These are phyloP conservation scores for Arbutus unedo DNA, from an alignment of 148 eudicot species.

Conservation along the genomic window DNA sequence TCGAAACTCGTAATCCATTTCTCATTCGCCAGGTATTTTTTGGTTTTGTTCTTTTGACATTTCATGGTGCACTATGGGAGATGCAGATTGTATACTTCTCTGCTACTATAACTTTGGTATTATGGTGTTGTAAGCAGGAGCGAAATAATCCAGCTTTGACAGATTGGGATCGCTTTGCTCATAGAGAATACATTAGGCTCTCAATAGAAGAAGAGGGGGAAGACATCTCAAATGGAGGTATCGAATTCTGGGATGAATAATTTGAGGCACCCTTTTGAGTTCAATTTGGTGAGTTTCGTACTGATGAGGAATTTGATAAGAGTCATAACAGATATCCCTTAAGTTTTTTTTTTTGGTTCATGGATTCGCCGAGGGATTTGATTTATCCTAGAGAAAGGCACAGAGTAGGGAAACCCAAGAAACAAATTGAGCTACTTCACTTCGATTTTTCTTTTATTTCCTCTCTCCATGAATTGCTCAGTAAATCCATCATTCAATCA, in stretches of 20 bases:
- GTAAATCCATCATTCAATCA: too few species aligned
- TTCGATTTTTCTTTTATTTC: too few species aligned
- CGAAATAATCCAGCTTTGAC: slow-evolving; percentile 62
- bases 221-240: slow-evolving; percentile 51
- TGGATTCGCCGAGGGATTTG: neutral
- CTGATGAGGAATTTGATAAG: neutral
- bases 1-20: slow-evolving; percentile 78
- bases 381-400: neutral
- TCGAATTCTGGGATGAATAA: slow-evolving; percentile 76
- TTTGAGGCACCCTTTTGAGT: slow-evolving; percentile 74
- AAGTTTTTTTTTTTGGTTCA: neutral
- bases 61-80: neutral
- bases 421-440: too few species aligned
- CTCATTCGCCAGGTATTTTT: slow-evolving; percentile 67
- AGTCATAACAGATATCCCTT: neutral
- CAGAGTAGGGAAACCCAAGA: neutral
- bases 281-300: slow-evolving; percentile 21
- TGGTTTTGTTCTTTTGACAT: neutral
- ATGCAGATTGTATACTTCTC: neutral
- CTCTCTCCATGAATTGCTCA: too few species aligned
- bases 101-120: slow-evolving; percentile 8
- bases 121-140: slow-evolving; percentile 41
- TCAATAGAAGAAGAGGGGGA: slow-evolving; percentile 77
- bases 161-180: slow-evolving; percentile 80
- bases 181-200: slow-evolving; percentile 67